A percentile compares a stretch with the other conserved stretches of the same genome.
phyloP scores from a whole-genome alignment of 306 rosid genomes.

The Rubus idaeus region DNA sequence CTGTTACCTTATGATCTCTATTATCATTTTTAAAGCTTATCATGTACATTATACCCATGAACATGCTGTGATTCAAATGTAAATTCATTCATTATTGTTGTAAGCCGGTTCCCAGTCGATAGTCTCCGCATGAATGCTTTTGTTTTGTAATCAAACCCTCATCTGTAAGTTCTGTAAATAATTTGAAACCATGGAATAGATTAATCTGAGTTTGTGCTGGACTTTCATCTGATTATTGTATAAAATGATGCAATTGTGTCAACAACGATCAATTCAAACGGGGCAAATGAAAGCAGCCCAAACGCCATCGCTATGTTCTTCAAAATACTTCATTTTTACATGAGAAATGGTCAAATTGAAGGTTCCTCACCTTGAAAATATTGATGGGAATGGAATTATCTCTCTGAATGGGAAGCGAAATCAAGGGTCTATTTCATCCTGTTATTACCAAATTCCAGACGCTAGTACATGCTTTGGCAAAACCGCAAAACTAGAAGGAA shows the following conservation, averaged over 20 bases:
- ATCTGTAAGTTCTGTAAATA: neutral
- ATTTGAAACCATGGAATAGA: neutral
- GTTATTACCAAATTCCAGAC: too few relatives aligned
- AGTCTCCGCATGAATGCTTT: neutral
- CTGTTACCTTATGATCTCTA: constrained; percentile 13
- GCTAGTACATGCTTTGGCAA: too few relatives aligned
- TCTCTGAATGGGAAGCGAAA: too few relatives aligned
- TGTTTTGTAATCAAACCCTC: constrained; percentile 2
- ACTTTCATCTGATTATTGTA: neutral
- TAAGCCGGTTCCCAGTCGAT: constrained; percentile 9
- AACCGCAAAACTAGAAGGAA: too few relatives aligned
- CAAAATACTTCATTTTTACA: neutral
- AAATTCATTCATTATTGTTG: constrained; percentile 22
- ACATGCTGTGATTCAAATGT: constrained; percentile 30
- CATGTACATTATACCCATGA: constrained; percentile 22
- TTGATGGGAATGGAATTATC: too few relatives aligned
- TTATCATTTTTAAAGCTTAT: neutral
- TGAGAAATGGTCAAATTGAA: neutral
- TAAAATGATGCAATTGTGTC: neutral
- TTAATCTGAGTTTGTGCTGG: neutral
- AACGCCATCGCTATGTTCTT: neutral
- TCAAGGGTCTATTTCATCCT: too few relatives aligned
- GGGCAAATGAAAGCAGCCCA: neutral
- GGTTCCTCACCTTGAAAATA: too few relatives aligned
- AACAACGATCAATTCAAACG: neutral